These are phyloP conservation scores for Debaryomycetaceae sp. DNA, from an alignment of 1,139 yeast genomes.

Conservation along the genomic window DNA sequence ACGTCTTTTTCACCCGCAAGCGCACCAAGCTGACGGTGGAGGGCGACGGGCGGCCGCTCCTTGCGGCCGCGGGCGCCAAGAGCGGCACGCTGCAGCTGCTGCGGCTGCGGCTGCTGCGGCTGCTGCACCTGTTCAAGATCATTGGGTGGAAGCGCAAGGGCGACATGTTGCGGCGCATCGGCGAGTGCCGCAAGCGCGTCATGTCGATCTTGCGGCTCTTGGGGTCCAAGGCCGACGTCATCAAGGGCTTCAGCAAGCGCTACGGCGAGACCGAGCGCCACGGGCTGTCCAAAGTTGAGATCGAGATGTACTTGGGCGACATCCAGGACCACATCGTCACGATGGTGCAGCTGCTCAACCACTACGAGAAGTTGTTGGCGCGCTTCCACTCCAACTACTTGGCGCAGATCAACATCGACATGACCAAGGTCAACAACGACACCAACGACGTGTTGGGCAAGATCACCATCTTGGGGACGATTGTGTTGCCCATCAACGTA, in stretches of 20 bases:
- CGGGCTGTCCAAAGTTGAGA: slow-evolving; percentile 52
- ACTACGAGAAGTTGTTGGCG: slow-evolving; percentile 88
- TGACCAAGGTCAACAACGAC: slow-evolving; percentile 96
- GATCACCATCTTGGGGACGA: slow-evolving; percentile 89
- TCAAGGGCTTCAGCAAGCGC: slow-evolving; percentile 87
- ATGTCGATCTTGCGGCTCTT: slow-evolving; percentile 82
- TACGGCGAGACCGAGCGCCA: slow-evolving; percentile 58
- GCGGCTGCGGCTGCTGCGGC: no score
- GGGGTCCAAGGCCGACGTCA: slow-evolving; percentile 94
- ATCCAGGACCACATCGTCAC: slow-evolving; percentile 94
- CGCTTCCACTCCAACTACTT: slow-evolving; percentile 91
- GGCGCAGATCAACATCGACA: slow-evolving; percentile 94
- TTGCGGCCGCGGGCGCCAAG: background rate
- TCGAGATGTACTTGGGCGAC: slow-evolving; percentile 88
- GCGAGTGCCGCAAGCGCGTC: slow-evolving; percentile 90
- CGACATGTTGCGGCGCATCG: slow-evolving; percentile 90
- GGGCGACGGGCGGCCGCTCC: slow-evolving; percentile 7
- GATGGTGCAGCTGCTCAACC: slow-evolving; percentile 92
- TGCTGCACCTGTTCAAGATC: slow-evolving; percentile 51
- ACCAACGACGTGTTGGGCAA: slow-evolving; percentile 95
- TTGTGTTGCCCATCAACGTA: slow-evolving; percentile 88
- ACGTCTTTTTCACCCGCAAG: slow-evolving; percentile 34
- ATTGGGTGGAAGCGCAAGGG: slow-evolving; percentile 87
- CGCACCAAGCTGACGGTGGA: slow-evolving; percentile 41
- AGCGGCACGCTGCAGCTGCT: background rate